phyloP scores from a whole-genome alignment of 2,329 filamentous ascomycete species.

The Rutstroemia sp. region DNA sequence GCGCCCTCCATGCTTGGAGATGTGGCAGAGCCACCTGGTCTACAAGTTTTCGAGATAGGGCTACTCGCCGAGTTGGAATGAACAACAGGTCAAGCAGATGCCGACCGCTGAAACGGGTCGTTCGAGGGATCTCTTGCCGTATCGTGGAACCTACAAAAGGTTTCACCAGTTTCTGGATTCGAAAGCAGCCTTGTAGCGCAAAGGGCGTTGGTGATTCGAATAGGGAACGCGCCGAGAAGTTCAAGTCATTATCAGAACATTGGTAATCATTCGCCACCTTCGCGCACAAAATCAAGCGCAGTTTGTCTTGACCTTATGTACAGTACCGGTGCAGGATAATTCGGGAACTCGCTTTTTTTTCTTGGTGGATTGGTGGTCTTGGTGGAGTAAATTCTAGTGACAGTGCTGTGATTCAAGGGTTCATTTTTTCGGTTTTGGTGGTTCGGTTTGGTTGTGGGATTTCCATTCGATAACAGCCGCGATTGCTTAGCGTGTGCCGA shows the following conservation, averaged over 20 bases:
- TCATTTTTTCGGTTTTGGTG: slow-evolving; percentile 2
- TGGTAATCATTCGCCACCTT: slow-evolving; percentile 10
- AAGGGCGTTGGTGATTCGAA: slow-evolving; percentile 6
- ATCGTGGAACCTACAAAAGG: background rate
- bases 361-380: background rate
- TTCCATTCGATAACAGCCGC: background rate
- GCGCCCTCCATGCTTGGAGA: slow-evolving; percentile 65
- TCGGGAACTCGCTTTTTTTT: slow-evolving; percentile 2
- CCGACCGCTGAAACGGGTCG: background rate
- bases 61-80: background rate
- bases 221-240: slow-evolving; percentile 17
- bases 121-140: background rate
- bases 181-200: slow-evolving; percentile 27
- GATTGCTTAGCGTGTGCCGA: background rate
- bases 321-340: background rate
- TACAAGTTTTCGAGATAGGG: background rate
- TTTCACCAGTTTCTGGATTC: slow-evolving; percentile 11
- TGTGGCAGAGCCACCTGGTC: slow-evolving; percentile 1
- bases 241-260: slow-evolving; percentile 27
- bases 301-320: background rate
- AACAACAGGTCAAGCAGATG: background rate
- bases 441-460: background rate
- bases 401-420: background rate
- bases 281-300: slow-evolving; percentile 1
- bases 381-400: slow-evolving; percentile 1